Evolutionary conservation across 371 early-diverging fungal genomes (phyloP).

Genomic region (Entomophthora muscae): DNA sequence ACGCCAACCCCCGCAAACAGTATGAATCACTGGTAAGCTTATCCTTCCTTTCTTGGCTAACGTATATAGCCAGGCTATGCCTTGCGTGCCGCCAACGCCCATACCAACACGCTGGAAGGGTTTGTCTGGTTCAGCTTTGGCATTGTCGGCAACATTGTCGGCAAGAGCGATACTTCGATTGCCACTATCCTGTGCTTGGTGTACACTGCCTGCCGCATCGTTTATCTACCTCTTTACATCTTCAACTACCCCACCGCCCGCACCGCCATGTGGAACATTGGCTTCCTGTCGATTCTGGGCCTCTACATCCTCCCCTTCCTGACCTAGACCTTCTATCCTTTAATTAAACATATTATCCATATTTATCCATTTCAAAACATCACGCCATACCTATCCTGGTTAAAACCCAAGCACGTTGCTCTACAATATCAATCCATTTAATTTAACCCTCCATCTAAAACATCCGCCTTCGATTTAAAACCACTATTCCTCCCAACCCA

Average conservation of each 20-base stretch:
- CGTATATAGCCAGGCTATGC: neutral
- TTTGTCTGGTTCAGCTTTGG: constrained; percentile 7
- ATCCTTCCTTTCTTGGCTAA: neutral
- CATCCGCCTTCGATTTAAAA: no score
- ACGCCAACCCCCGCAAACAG: constrained; percentile 3
- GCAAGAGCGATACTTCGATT: neutral
- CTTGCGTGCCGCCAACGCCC: neutral
- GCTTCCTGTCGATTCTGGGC: constrained; percentile 1
- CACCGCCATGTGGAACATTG: neutral
- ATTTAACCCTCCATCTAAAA: no score
- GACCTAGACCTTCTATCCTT: no score
- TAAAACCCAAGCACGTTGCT: no score
- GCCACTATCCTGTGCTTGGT: neutral
- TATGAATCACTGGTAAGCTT: neutral
- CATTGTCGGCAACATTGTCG: neutral
- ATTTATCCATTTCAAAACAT: no score
- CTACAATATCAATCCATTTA: no score
- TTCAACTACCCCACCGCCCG: constrained; percentile 1
- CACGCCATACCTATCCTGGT: no score
- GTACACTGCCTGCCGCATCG: neutral
- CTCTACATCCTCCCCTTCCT: constrained; percentile 3
- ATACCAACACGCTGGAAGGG: constrained; percentile 6
- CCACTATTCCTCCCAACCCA: no score
- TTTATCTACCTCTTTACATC: neutral
- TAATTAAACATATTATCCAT: no score